A percentile compares a stretch with the other conserved stretches of the same genome.
Evolutionary conservation across 257 asterid genomes (phyloP).

Genomic region (Lavandula angustifolia): DNA sequence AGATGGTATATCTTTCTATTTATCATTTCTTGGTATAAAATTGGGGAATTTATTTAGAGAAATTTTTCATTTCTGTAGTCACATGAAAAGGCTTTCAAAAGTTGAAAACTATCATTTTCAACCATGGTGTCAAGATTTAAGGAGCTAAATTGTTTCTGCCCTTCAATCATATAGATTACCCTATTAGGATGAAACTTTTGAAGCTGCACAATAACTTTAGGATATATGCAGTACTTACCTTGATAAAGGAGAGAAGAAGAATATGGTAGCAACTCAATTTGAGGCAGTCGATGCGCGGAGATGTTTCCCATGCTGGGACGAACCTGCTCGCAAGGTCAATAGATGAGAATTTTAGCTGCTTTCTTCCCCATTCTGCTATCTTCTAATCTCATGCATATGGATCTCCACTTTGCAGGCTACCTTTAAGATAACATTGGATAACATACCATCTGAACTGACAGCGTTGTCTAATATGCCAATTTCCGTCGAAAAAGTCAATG

Average conservation of each 20-base stretch:
- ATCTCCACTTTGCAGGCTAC: slow-evolving; percentile 37
- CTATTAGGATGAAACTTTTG: not conserved
- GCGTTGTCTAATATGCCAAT: slow-evolving; percentile 52
- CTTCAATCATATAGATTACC: not conserved
- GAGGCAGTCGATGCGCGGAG: slow-evolving; percentile 49
- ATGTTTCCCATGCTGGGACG: slow-evolving; percentile 56
- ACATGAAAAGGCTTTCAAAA: not conserved
- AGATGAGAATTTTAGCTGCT: not conserved
- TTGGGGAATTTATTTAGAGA: not conserved
- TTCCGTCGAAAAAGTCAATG: slow-evolving; percentile 34
- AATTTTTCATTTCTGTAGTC: not conserved
- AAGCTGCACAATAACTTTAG: not conserved
- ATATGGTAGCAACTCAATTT: slow-evolving; percentile 45
- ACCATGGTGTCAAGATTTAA: not conserved
- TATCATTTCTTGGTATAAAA: not conserved
- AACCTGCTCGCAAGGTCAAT: slow-evolving; percentile 46
- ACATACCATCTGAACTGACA: slow-evolving; percentile 42
- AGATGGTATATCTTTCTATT: slow-evolving; percentile 36
- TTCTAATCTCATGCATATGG: not conserved
- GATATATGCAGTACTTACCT: slow-evolving; percentile 33
- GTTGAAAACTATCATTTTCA: not conserved
- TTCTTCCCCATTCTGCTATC: not conserved
- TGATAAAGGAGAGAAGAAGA: slow-evolving; percentile 43
- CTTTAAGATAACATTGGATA: slow-evolving; percentile 42
- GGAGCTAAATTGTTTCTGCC: not conserved